Conservation (phyloP, 805 yeast genomes). For the Candida jianshihensis region DNA sequence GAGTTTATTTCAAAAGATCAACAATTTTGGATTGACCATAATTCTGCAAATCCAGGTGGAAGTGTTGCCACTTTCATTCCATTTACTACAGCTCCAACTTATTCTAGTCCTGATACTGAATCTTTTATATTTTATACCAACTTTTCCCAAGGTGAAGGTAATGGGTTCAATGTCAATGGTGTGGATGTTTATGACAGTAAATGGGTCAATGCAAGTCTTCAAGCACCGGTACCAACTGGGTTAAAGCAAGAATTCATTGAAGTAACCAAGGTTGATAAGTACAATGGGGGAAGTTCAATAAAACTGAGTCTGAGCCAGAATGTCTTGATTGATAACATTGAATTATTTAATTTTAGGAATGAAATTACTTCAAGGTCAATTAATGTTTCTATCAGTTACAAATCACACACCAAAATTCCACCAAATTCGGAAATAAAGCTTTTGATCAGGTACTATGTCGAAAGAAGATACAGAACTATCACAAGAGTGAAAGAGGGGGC, state of each 20-base stretch:
- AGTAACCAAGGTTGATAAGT: slow-evolving; percentile 20
- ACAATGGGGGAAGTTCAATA: slow-evolving; percentile 31
- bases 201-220: slow-evolving; percentile 35
- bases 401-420: slow-evolving; percentile 14
- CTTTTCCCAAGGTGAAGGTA: slow-evolving; percentile 35
- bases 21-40: slow-evolving; percentile 33
- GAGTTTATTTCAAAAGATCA: slow-evolving; percentile 30
- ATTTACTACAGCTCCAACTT: slow-evolving; percentile 13
- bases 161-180: slow-evolving; percentile 26
- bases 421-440: slow-evolving; percentile 23
- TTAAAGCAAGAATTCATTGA: slow-evolving; percentile 13
- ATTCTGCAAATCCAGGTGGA: slow-evolving; percentile 18
- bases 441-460: slow-evolving; percentile 27
- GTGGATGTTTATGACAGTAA: slow-evolving; percentile 17
- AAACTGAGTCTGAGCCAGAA: slow-evolving; percentile 18
- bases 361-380: slow-evolving; percentile 17
- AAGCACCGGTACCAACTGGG: slow-evolving; percentile 26
- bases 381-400: slow-evolving; percentile 20
- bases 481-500: slow-evolving; percentile 26
- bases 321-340: slow-evolving; percentile 5
- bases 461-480: slow-evolving; percentile 24
- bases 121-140: slow-evolving; percentile 29
- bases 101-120: background rate
- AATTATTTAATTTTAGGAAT: slow-evolving; percentile 24
- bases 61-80: slow-evolving; percentile 18